phyloP scores from a whole-genome alignment of 352 stramenopile species.

The Phytopythium delawarense region DNA sequence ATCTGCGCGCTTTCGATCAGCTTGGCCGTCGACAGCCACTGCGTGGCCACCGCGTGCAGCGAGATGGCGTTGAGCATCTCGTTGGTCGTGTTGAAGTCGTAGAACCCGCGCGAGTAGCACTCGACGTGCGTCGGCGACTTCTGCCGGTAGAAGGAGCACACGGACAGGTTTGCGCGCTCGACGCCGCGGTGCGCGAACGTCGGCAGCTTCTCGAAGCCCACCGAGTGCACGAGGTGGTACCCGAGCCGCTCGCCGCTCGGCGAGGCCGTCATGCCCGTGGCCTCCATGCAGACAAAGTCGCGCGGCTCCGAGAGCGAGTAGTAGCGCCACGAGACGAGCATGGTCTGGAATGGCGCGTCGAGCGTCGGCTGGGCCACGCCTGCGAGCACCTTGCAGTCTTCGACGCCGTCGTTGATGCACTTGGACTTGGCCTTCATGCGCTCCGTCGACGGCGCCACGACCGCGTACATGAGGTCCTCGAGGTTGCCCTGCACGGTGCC shows the following conservation, averaged over 20 bases:
- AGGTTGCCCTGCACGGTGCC: constrained; percentile 36
- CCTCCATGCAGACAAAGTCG: constrained; percentile 33
- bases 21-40: constrained; percentile 27
- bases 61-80: constrained; percentile 39
- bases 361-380: constrained; percentile 27
- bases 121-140: constrained; percentile 19
- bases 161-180: constrained; percentile 33
- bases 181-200: constrained; percentile 26
- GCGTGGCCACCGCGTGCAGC: constrained; percentile 20
- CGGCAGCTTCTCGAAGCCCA: constrained; percentile 28
- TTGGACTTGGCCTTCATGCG: constrained; percentile 30
- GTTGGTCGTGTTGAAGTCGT: constrained; percentile 31
- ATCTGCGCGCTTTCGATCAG: constrained; percentile 32
- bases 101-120: constrained; percentile 28
- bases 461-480: constrained; percentile 44
- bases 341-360: constrained; percentile 31
- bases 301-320: constrained; percentile 27
- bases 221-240: constrained; percentile 35
- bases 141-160: constrained; percentile 44
- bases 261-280: constrained; percentile 20
- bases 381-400: constrained; percentile 25
- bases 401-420: constrained; percentile 25
- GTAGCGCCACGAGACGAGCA: constrained; percentile 35
- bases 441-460: constrained; percentile 30
- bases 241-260: constrained; percentile 23